phyloP scores from a whole-genome alignment of 495 filamentous ascomycete genomes.

The Xylaria castorea region DNA sequence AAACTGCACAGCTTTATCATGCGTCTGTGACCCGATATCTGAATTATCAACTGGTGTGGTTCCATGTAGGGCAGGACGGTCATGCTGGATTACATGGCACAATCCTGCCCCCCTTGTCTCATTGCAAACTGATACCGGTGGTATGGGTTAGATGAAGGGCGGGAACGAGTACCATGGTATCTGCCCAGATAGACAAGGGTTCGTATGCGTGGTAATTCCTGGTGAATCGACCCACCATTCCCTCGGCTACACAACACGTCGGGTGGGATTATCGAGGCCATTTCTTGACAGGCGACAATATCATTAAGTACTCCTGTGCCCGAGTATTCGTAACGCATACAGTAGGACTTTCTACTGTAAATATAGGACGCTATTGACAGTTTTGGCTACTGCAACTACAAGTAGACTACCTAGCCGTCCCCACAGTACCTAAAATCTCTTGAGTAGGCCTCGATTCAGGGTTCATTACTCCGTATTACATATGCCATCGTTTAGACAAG shows the following conservation, averaged over 20 bases:
- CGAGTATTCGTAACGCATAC: no score
- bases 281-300: not conserved
- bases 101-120: not conserved
- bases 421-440: not conserved
- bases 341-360: no score
- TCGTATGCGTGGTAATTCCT: slow-evolving; percentile 8
- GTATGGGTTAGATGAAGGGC: slow-evolving; percentile 2
- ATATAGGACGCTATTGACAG: not conserved
- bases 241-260: not conserved
- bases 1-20: not conserved
- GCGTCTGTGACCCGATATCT: not conserved
- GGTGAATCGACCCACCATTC: not conserved
- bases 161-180: slow-evolving; percentile 6
- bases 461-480: no score
- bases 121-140: slow-evolving; percentile 10
- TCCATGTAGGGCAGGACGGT: not conserved
- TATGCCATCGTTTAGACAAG: no score
- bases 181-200: not conserved
- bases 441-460: not conserved
- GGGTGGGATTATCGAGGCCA: not conserved
- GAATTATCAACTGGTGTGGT: not conserved
- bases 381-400: not conserved
- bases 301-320: no score
- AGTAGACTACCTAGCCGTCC: not conserved
- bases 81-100: not conserved